These are phyloP conservation scores for Phytomonas sp. DNA, from an alignment of 208 protist genomes.

Conservation along the genomic window DNA sequence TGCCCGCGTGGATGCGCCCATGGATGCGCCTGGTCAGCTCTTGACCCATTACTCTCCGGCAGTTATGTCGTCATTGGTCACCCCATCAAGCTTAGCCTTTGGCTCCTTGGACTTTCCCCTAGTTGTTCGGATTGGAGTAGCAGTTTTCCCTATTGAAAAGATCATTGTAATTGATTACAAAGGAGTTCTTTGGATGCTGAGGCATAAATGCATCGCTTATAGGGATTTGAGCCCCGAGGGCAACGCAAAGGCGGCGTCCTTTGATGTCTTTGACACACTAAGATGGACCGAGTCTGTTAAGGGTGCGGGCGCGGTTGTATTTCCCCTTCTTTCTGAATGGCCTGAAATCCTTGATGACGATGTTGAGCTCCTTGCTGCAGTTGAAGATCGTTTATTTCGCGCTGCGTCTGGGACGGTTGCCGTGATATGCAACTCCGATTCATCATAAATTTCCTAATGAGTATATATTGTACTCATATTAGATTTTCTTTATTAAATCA, in stretches of 20 bases:
- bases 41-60: slow-evolving; percentile 87
- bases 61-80: slow-evolving; percentile 65
- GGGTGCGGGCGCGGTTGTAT: slow-evolving; percentile 53
- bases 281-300: slow-evolving; percentile 71
- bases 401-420: slow-evolving; percentile 81
- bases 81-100: slow-evolving; percentile 35
- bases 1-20: slow-evolving; percentile 25
- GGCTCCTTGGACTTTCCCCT: slow-evolving; percentile 3
- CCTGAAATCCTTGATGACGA: slow-evolving; percentile 16
- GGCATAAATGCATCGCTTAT: slow-evolving; percentile 41
- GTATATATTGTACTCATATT: not conserved
- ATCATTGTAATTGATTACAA: slow-evolving; percentile 74
- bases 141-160: slow-evolving; percentile 18
- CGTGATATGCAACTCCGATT: slow-evolving; percentile 3
- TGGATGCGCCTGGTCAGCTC: slow-evolving; percentile 89
- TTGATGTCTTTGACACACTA: slow-evolving; percentile 73
- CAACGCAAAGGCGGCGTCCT: slow-evolving; percentile 57
- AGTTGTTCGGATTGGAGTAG: slow-evolving; percentile 24
- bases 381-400: slow-evolving; percentile 87
- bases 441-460: slow-evolving; percentile 2
- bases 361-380: slow-evolving; percentile 57
- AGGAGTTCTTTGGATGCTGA: slow-evolving; percentile 29
- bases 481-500: not conserved
- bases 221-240: slow-evolving; percentile 51
- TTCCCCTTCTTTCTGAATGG: slow-evolving; percentile 86